Evolutionary conservation across 352 stramenopile genomes (phyloP).

Genomic region (Phytopythium ostracodes): DNA sequence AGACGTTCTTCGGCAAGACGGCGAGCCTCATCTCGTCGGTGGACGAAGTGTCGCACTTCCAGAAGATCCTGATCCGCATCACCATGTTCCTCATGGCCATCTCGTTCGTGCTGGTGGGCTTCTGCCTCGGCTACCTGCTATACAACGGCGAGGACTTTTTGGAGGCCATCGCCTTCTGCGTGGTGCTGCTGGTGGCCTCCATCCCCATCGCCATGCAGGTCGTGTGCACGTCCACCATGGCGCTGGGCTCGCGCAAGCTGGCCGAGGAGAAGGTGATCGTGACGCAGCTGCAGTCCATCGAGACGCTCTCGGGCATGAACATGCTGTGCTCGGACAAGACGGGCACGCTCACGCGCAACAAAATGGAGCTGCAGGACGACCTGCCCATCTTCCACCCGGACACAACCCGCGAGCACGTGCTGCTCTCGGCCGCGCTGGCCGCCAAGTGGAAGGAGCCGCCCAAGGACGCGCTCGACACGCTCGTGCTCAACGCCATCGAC

Average conservation of each 20-base stretch:
- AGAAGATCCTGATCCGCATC: conserved; percentile 92
- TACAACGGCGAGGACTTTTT: conserved; percentile 75
- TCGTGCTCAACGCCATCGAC: conserved; percentile 87
- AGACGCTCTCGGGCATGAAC: conserved; percentile 91
- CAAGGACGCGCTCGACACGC: conserved; percentile 92
- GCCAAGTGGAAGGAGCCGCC: conserved; percentile 93
- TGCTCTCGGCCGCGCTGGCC: conserved; percentile 90
- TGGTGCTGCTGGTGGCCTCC: conserved; percentile 90
- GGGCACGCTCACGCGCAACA: conserved; percentile 93
- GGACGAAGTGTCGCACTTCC: conserved; percentile 83
- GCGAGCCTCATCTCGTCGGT: conserved; percentile 67
- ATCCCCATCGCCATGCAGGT: conserved; percentile 95
- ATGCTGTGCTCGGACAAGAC: conserved; percentile 97
- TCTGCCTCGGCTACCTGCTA: conserved; percentile 86
- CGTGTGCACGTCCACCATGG: conserved; percentile 91
- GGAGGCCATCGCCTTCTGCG: conserved; percentile 80
- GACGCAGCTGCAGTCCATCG: conserved; percentile 87
- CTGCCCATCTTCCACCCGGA: conserved; percentile 81
- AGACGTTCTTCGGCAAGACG: conserved; percentile 93
- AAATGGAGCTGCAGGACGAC: conserved; percentile 93
- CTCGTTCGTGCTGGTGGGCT: conserved; percentile 82
- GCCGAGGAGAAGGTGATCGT: conserved; percentile 92
- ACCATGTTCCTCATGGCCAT: conserved; percentile 89
- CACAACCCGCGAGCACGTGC: conserved; percentile 82
- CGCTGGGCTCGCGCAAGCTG: conserved; percentile 88